These are phyloP conservation scores for Colletotrichum phormii DNA, from an alignment of 2,329 filamentous ascomycete species.

Conservation along the genomic window DNA sequence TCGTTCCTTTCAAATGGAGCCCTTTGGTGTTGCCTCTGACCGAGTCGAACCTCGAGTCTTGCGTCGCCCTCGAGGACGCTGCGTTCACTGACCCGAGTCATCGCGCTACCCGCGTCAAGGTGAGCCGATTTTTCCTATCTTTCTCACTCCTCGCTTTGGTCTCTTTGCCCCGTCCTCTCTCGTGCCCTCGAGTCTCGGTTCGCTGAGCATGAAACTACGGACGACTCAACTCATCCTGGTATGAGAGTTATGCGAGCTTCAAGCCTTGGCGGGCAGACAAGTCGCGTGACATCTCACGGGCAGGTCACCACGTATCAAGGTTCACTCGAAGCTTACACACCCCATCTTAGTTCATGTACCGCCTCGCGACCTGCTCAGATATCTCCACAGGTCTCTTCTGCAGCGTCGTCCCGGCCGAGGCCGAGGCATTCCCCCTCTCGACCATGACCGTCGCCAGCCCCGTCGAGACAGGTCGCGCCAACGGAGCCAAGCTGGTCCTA, in stretches of 20 bases:
- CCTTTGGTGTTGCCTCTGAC: slow-evolving; percentile 82
- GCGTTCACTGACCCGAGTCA: slow-evolving; percentile 63
- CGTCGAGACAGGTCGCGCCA: slow-evolving; percentile 69
- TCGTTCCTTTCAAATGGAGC: slow-evolving; percentile 71
- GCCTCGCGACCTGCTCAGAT: slow-evolving; percentile 79
- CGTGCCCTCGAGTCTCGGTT: not conserved
- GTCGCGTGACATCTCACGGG: not conserved
- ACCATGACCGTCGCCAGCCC: slow-evolving; percentile 66
- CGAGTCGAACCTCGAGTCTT: slow-evolving; percentile 71
- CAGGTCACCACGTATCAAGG: not conserved
- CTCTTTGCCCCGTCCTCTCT: not conserved
- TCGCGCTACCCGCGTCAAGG: slow-evolving; percentile 66
- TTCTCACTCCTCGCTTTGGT: not conserved
- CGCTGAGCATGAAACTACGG: not conserved
- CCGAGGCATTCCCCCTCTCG: slow-evolving; percentile 60
- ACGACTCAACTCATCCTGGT: not conserved
- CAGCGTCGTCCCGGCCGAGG: slow-evolving; percentile 62
- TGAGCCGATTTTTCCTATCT: slow-evolving; percentile 42
- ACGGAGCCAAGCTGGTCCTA: slow-evolving; percentile 70
- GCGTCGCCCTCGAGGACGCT: slow-evolving; percentile 65
- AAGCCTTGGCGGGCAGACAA: not conserved
- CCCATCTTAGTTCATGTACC: slow-evolving; percentile 76
- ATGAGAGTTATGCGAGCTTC: not conserved
- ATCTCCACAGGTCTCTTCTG: slow-evolving; percentile 86
- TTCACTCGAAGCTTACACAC: slow-evolving; percentile 9